Evolutionary conservation across 1,284 basidiomycete genomes (phyloP).

Genomic region (Ustilago loliicola): DNA sequence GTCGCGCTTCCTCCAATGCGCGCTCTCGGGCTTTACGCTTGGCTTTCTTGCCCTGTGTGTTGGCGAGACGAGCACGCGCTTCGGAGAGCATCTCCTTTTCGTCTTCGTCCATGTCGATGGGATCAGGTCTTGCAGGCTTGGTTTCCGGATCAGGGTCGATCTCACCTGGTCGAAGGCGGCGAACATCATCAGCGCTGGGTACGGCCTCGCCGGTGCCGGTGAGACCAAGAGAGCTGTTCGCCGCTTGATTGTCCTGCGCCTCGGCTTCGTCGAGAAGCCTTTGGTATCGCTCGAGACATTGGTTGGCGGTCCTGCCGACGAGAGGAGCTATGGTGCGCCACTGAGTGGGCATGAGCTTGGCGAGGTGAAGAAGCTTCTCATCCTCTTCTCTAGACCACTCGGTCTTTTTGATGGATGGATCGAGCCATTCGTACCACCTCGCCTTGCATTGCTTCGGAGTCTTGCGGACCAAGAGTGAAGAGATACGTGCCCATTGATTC

Average conservation of each 20-base stretch:
- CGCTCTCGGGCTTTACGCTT: constrained; percentile 95
- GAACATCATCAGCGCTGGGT: constrained; percentile 89
- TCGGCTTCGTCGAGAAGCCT: constrained; percentile 95
- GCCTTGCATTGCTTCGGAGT: constrained; percentile 99
- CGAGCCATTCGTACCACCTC: constrained; percentile 98
- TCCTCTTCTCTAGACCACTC: constrained; percentile 89
- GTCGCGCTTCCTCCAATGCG: constrained; percentile 88
- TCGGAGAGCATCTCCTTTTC: constrained; percentile 99
- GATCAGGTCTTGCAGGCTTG: constrained; percentile 96
- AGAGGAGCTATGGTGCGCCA: constrained; percentile 99
- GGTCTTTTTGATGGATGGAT: constrained; percentile 99
- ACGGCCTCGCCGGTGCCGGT: constrained; percentile 83
- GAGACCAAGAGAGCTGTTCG: constrained; percentile 74
- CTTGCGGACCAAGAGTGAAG: constrained; percentile 95
- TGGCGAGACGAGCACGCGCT: constrained; percentile 95
- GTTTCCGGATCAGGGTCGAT: constrained; percentile 99
- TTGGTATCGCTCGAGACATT: constrained; percentile 98
- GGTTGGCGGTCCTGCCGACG: constrained; percentile 97
- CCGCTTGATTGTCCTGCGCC: constrained; percentile 57
- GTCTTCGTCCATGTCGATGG: constrained; percentile 99
- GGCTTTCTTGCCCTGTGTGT: constrained; percentile 99
- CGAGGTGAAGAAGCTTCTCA: constrained; percentile 96
- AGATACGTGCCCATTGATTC: constrained; percentile 89
- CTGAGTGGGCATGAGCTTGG: constrained; percentile 99
- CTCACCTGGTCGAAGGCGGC: constrained; percentile 91